Base-by-base conservation (phyloP, 371 early-diverging fungal species). In the Conidiobolus incongruus region DNA sequence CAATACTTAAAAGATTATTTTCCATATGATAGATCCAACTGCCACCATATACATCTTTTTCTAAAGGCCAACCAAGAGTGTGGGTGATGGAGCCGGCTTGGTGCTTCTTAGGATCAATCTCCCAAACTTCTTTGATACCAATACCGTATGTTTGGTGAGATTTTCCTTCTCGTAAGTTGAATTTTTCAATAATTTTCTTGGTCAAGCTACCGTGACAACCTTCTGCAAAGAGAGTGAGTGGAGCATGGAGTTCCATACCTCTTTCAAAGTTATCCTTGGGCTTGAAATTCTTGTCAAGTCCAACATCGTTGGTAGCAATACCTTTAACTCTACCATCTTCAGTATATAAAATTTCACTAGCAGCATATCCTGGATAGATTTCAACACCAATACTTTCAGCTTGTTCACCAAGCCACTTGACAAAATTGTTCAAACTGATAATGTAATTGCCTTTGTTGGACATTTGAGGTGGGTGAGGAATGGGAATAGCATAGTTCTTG, bases 51-150 rank as follows among this genome's bases (percentile, higher is more conserved):
- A 93, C 89, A 40, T 76, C 47, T 44, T 63, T 72, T 59, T 86
- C 81, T 34, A 83, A 64, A 20, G 97, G 97, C 74, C 86, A 95
- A 30, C 97, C 97, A 45, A 93, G 54, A 5, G 88, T 71, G 53
- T 96, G 97, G 28, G 75, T 54, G 21, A 88, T 79, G 13, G 76
- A 68, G 21, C 97, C 97, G 1, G 82, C 76, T 28, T 80, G 51
- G 52, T 85, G 85, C 52, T 94, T 90, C 24, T 65, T 72, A 4
- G 81, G 80, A 37, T 72, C 75, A 7, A 96, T 61, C 60, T 96
- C 93, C 97, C 97, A 96, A 41, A 92, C 91, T 62, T 96, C 97
- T 65, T 96, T 96, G 37, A 96, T 53, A 17, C 97, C 97, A 41
- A 96, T 70, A 16, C 86, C 97, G 49, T 95, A 96, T 4, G 92